phyloP scores from a whole-genome alignment of 164 flowering plant genomes.

The Annona cherimola region DNA sequence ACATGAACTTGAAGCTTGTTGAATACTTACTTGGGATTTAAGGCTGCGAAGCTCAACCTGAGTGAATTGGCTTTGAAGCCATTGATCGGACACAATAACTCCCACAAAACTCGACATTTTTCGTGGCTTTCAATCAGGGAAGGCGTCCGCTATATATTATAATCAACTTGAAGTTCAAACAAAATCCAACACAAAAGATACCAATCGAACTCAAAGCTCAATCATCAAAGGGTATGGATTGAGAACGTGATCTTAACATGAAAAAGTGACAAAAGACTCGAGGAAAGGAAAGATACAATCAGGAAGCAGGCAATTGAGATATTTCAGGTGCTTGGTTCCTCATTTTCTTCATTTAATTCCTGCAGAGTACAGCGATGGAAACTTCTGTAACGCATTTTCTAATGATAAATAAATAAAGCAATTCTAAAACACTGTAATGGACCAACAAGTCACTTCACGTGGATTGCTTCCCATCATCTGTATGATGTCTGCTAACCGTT shows the following conservation, averaged over 20 bases:
- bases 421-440: neutral
- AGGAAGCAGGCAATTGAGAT: neutral
- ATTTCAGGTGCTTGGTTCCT: constrained; percentile 8
- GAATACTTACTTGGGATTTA: constrained; percentile 46
- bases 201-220: constrained; percentile 4
- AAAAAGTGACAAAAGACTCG: neutral
- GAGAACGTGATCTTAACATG: constrained; percentile 12
- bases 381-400: neutral
- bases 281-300: constrained; percentile 4
- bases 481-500: too few species aligned
- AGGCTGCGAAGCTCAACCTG: constrained; percentile 70
- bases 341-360: neutral
- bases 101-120: constrained; percentile 65
- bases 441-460: neutral
- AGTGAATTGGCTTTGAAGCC: constrained; percentile 80
- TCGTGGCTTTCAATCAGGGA: constrained; percentile 4
- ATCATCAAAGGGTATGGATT: neutral
- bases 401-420: neutral
- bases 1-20: neutral
- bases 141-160: neutral
- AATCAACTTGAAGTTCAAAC: constrained; percentile 3
- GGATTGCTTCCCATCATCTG: neutral
- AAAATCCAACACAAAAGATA: neutral
- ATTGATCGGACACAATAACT: constrained; percentile 66
- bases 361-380: neutral